Evolutionary conservation across 352 stramenopile species (phyloP).

Genomic region (Phytophthora rubi): DNA sequence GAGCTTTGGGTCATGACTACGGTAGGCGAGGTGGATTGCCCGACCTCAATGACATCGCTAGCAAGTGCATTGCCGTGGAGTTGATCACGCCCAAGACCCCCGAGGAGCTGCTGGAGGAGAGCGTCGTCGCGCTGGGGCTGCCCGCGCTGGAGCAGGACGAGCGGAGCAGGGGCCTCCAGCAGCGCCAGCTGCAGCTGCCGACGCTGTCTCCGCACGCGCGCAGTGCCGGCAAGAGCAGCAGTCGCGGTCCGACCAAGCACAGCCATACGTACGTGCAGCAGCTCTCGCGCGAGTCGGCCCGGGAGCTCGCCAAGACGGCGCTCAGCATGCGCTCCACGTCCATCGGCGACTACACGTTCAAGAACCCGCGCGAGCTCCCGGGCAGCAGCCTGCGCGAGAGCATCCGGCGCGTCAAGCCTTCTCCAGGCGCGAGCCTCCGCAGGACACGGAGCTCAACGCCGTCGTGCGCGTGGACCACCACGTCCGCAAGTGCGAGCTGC

Average conservation of each 20-base stretch:
- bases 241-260: conserved; percentile 22
- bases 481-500: conserved; percentile 58
- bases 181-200: conserved; percentile 70
- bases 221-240: conserved; percentile 33
- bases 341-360: conserved; percentile 79
- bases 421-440: conserved; percentile 71
- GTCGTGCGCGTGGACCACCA: conserved; percentile 48
- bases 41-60: too few relatives aligned
- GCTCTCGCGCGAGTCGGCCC: conserved; percentile 54
- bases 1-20: too few relatives aligned
- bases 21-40: too few relatives aligned
- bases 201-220: conserved; percentile 44
- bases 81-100: conserved; percentile 43
- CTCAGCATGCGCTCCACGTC: conserved; percentile 71
- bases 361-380: conserved; percentile 59
- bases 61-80: conserved; percentile 7
- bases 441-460: conserved; percentile 67
- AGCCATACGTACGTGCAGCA: conserved; percentile 52
- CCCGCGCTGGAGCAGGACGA: conserved; percentile 27
- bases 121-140: conserved; percentile 21
- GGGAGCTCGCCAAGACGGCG: conserved; percentile 77
- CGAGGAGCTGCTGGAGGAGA: conserved; percentile 14
- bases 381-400: conserved; percentile 69
- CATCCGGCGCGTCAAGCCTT: conserved; percentile 82
- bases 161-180: conserved; percentile 53